Evolutionary conservation across 2,329 filamentous ascomycete genomes (phyloP), one percentile per base, ranked within the genome.

Genomic region (Dryadomyces quercivorus): DNA sequence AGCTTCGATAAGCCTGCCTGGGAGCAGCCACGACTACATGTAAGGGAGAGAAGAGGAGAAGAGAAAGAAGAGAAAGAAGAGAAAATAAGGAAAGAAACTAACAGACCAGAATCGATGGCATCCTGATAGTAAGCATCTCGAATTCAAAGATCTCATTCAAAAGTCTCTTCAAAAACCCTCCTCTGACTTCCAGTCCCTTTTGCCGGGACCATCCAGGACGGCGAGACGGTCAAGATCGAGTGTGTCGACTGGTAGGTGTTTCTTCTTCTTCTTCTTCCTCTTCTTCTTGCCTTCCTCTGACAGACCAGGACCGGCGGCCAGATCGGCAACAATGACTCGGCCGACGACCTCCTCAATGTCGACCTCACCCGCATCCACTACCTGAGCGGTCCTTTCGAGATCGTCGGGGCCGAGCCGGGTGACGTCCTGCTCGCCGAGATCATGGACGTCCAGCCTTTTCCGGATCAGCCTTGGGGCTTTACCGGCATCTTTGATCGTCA

Each of bases 191-290:
- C 57, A 93, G 88, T 95, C 52, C 91, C 91, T 0, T 81, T 78
- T 55, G 77, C 76, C 51, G 86, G 76, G 36, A 81, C 77, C 1
- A 89, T 96, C 63, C 83, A 86, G 62, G 83, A 91, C 63, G 85
- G 84, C 34, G 91, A 95, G 70, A 87, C 87, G 0, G 90, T 95
- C 60, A 95, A 94, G 70, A 95, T 95, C 60, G 88, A 95, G 74
- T 95, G 91, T 63, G 74, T 93, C 8, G 88, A 94, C 70, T 94
- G 88, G 82, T 68, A 62, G 56, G 3, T 36, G 45, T 4, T n/a
- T n/a, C n/a, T n/a, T n/a, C n/a, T n/a, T 16, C 20, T 50, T 50
- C n/a, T 21, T 49, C 5, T 12, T n/a, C 20, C 2, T 18, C 31
- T 16, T n/a, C 7, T 8, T 31, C 18, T 9, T 26, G n/a, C n/a